A percentile compares a stretch with the other conserved stretches of the same genome.
Conservation (phyloP, 202 grass and related monocot genomes). For the Digitaria exilis region DNA sequence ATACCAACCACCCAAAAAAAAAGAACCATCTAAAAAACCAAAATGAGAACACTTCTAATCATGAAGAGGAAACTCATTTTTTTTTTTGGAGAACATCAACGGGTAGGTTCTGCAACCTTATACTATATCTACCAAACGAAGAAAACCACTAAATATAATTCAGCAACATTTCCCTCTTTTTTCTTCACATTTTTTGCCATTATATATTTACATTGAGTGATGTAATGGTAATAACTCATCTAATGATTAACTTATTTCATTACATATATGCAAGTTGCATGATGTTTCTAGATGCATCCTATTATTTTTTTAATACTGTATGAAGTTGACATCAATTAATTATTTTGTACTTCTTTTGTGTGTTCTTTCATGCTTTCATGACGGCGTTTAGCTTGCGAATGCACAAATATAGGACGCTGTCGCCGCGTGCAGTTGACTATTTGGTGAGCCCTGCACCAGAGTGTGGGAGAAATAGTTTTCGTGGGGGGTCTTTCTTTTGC, state of each 20-base stretch:
- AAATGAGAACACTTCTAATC: neutral
- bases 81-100: neutral
- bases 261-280: conserved; percentile 25
- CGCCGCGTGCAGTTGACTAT: neutral
- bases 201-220: neutral
- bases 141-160: conserved; percentile 6
- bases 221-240: neutral
- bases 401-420: neutral
- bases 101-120: neutral
- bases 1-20: neutral
- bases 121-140: neutral
- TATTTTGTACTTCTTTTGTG: neutral
- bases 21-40: no score
- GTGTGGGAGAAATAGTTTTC: neutral
- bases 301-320: conserved; percentile 25
- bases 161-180: neutral
- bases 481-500: neutral
- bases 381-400: neutral
- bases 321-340: neutral
- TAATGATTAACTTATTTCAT: conserved; percentile 14
- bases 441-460: neutral
- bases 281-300: conserved; percentile 34
- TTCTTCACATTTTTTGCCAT: neutral
- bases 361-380: neutral
- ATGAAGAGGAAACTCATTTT: neutral